Evolutionary conservation across 78 protist genomes (phyloP), one percentile per base, ranked within the genome.

Genomic region (Reticulomyxa filosa): DNA sequence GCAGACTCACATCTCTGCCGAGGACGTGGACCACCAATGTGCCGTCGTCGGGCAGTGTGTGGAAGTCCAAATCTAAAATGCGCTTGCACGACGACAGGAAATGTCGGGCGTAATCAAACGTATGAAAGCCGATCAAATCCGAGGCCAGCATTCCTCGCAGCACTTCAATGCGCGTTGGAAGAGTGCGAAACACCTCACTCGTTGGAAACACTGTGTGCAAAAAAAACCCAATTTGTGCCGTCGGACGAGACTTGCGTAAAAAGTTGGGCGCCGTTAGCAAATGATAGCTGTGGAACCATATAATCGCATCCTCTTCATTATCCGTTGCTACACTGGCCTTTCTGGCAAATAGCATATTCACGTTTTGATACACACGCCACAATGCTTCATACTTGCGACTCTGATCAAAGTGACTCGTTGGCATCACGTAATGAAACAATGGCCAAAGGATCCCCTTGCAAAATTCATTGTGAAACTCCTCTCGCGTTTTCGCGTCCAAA

Each of bases 381-480:
- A n/a, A n/a, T n/a, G n/a, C n/a, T n/a, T n/a, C n/a, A n/a, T n/a
- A n/a, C n/a, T n/a, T n/a, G n/a, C n/a, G n/a, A n/a, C n/a, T n/a
- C n/a, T n/a, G n/a, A n/a, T n/a, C n/a, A n/a, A n/a, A n/a, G n/a
- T n/a, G n/a, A n/a, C n/a, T n/a, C n/a, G n/a, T n/a, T n/a, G n/a
- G 59, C 59, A 55, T 55, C 10, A 55, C 59, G 59, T 55, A 55
- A 33, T 55, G 59, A 55, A 55, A 55, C 13, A 55, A 33, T 8
- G 59, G 59, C 59, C 59, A 55, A 17, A 55, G 59, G 10, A 33
- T 55, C 11, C 59, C 59, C 59, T 55, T 55, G 59, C 59, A 55
- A 55, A 55, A 55, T 29, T 33, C 59, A 32, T 55, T 55, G 59
- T 55, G 30, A 33, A 55, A 55, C 11, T 55, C 30, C 32, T 55